Evolutionary conservation across 352 stramenopile species (phyloP), one percentile per base, ranked within the genome.

Genomic region (Phytophthora lateralis): DNA sequence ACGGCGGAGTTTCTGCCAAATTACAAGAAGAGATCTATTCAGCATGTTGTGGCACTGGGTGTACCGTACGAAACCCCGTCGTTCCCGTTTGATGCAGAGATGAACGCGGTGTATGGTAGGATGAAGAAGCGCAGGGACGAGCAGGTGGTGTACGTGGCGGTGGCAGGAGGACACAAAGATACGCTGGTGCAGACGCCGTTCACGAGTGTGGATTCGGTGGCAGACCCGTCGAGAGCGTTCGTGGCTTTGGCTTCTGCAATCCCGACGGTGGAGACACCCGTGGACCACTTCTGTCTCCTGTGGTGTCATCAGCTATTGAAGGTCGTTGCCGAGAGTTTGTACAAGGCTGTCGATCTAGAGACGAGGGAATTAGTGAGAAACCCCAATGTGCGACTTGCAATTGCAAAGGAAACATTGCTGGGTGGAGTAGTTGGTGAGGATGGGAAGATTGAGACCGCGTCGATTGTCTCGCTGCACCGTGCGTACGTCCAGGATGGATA

Each of bases 231-330:
- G 6, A 60, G 71, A 30, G 73, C 71, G 3, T 49, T 96, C 35
- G 78, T 70, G 6, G 41, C 71, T 6, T 69, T 94, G 27, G 75
- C 83, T 6, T 82, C 80, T 1, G 75, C 80, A 4, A 81, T 96
- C 54, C 80, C 87, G 0, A 30, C 42, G n/a, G 82, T 96, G 10
- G 35, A 75, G 26, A 66, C 82, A 24, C 73, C 86, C 1, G 79
- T 95, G 43, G 88, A 95, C 48, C 88, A 96, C 39, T 69, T 91
- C 17, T 92, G 87, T 52, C 60, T 96, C 54, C 60, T 94, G 18
- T 96, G 88, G 88, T 96, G 88, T 55, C 80, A 93, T 63, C 80
- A 95, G 27, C 66, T 96, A 27, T 66, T 96, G 11, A 72, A 87
- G 21, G 62, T 63, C 29, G 71, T 96, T 4, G 82, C 84, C 0